Evolutionary conservation across 345 rosid genomes (phyloP).

Genomic region (Ceriops tagal): DNA sequence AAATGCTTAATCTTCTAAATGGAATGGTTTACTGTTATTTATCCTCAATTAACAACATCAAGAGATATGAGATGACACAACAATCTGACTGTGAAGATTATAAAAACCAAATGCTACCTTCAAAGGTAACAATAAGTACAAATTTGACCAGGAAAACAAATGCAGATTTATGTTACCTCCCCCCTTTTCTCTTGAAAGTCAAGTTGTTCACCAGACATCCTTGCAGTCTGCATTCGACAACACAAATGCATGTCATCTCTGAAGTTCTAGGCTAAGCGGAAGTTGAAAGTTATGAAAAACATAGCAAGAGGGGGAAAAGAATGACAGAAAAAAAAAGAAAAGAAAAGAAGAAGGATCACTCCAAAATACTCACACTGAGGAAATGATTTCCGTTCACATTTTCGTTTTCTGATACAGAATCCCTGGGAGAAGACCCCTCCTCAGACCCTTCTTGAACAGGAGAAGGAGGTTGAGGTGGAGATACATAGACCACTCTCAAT

Average conservation of each 20-base stretch:
- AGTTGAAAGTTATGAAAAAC: no score
- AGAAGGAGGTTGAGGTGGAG: constrained; percentile 78
- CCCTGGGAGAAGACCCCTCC: constrained; percentile 72
- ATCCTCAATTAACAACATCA: no score
- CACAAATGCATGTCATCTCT: constrained; percentile 12
- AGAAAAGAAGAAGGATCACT: background rate
- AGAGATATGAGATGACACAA: no score
- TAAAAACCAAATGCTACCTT: background rate
- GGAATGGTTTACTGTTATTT: background rate
- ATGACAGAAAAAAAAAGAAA: background rate
- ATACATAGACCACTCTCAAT: constrained; percentile 61
- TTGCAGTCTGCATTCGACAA: constrained; percentile 43
- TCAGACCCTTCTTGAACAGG: constrained; percentile 76
- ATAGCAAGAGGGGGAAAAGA: background rate
- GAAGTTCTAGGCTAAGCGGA: background rate
- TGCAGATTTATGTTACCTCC: constrained; percentile 42
- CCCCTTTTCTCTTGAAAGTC: constrained; percentile 47
- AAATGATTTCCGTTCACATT: constrained; percentile 48
- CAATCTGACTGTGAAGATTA: no score
- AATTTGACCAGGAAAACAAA: background rate
- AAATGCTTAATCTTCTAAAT: background rate
- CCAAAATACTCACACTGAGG: constrained; percentile 39
- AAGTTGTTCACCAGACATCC: constrained; percentile 34
- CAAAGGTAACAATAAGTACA: background rate
- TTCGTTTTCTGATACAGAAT: constrained; percentile 58